phyloP scores from a whole-genome alignment of 371 early-diverging fungal species.

The Syncephalastrum racemosum region DNA sequence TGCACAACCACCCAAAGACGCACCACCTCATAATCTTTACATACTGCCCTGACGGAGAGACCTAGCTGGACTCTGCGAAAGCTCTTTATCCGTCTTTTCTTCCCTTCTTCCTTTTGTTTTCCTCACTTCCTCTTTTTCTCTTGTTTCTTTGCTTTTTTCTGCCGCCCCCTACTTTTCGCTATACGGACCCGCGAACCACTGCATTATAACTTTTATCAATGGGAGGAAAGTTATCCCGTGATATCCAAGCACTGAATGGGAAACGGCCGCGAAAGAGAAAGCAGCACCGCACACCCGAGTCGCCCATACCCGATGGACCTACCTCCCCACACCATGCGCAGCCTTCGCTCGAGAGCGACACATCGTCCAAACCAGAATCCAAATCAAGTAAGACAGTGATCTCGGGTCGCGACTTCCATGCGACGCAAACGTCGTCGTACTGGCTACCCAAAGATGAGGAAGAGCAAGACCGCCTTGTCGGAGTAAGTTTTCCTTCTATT shows the following conservation, averaged over 20 bases:
- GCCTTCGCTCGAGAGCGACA: too few relatives aligned
- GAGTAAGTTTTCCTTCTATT: constrained; percentile 3
- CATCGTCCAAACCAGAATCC: too few relatives aligned
- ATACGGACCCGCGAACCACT: not conserved
- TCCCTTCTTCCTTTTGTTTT: not conserved
- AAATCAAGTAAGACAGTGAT: too few relatives aligned
- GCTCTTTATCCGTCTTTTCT: not conserved
- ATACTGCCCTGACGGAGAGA: too few relatives aligned
- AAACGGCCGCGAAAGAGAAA: too few relatives aligned
- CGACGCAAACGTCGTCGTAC: constrained; percentile 7
- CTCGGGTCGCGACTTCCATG: constrained; percentile 6
- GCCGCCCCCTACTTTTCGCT: not conserved
- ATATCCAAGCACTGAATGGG: too few relatives aligned
- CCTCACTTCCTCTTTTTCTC: not conserved
- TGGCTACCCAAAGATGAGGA: constrained; percentile 16
- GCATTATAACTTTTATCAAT: not conserved
- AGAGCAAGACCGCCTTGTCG: constrained; percentile 15
- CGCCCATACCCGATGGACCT: too few relatives aligned
- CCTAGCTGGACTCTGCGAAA: too few relatives aligned
- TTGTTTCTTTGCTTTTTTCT: not conserved
- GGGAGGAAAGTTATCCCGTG: not conserved
- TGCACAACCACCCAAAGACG: too few relatives aligned
- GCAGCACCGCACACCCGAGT: too few relatives aligned
- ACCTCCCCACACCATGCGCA: too few relatives aligned
- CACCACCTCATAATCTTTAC: too few relatives aligned